These are phyloP conservation scores for Casuarina cunninghamiana DNA, from an alignment of 306 rosid genomes.

Conservation along the genomic window DNA sequence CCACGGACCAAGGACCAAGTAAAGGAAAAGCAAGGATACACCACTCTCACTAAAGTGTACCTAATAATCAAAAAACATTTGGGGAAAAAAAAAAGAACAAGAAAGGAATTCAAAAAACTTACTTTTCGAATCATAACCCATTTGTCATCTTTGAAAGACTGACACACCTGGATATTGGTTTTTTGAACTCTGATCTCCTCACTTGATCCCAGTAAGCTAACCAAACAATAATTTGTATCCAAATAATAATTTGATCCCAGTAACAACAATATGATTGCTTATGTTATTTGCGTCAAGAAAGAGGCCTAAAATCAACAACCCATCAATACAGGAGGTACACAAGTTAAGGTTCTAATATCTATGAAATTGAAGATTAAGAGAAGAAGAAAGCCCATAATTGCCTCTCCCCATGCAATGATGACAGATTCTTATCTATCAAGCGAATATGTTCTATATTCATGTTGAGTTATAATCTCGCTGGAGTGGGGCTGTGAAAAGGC, in stretches of 20 bases:
- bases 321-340: too few relatives aligned
- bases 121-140: slow-evolving; percentile 68
- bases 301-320: slow-evolving; percentile 16
- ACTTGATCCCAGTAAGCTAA: slow-evolving; percentile 57
- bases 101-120: slow-evolving; percentile 1
- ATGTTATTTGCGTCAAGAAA: not conserved
- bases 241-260: too few relatives aligned
- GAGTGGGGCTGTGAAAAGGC: too few relatives aligned
- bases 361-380: too few relatives aligned
- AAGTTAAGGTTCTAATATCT: too few relatives aligned
- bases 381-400: too few relatives aligned
- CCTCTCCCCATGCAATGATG: too few relatives aligned
- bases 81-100: not conserved
- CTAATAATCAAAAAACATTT: slow-evolving; percentile 2
- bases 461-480: not conserved
- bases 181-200: slow-evolving; percentile 44
- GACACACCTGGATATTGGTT: slow-evolving; percentile 53
- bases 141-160: slow-evolving; percentile 55
- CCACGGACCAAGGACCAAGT: not conserved
- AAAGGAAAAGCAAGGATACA: not conserved
- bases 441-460: not conserved
- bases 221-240: slow-evolving; percentile 32
- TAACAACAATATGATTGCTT: too few relatives aligned
- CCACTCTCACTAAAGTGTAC: not conserved
- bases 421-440: too few relatives aligned